Base-by-base conservation (phyloP, 495 filamentous ascomycete species). In the Neurospora sp. region DNA sequence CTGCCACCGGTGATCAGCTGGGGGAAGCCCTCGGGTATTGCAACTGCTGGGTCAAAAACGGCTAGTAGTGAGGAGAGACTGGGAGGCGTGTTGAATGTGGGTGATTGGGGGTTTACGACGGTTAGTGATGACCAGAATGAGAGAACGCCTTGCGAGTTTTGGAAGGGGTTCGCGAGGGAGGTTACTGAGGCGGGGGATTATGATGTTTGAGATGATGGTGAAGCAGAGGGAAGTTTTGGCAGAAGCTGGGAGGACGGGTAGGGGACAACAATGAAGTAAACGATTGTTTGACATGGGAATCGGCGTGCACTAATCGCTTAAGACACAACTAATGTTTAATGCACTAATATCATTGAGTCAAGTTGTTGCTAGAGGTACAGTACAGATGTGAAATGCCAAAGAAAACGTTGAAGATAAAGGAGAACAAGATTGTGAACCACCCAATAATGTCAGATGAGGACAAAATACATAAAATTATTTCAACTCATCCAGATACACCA, bases 141-240 rank as follows among this genome's bases (percentile, higher is more conserved):
- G 68, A 79, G 78, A 73, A 74, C 72, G n/a, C 71, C 75, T 7
- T 84, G 82, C 40, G 78, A 75, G 0, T 84, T 84, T 70, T 83
- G 82, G 82, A 75, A 72, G 42, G 73, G 77, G 14, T 79, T 81
- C 7, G 75, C 78, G 7, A 77, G 76, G 44, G 80, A 78, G 0
- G 78, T 81, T 12, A 84, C 80, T n/a, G 76, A 72, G 42, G 35
- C 80, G 38, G 82, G 82, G 10, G 82, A 80, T 1, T 82, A 83
- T 74, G 76, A 65, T 35, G 14, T 35, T 18, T 65, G 53, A 59
- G 9, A 48, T 22, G n/a, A 22, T 5, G 4, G 0, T 48, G 9
- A 48, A 48, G 8, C 9, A 48, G 4, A 4, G n/a, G n/a, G n/a
- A 22, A 48, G n/a, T 11, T 11, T 48, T 5, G 44, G 10, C 31